Evolutionary conservation across 495 filamentous ascomycete species (phyloP).

Genomic region (Margaritispora aquatica): DNA sequence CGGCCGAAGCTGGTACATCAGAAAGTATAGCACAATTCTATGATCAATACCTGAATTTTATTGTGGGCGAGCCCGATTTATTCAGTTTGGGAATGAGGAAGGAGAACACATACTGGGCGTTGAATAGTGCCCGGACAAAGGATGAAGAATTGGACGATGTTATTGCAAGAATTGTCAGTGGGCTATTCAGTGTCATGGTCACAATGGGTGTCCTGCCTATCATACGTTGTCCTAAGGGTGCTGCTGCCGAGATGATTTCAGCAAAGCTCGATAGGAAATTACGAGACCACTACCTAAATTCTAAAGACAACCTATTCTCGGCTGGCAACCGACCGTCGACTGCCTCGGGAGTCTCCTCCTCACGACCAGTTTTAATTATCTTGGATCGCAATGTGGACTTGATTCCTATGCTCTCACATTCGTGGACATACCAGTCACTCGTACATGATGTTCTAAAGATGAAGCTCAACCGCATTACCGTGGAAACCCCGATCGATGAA

Average conservation of each 20-base stretch:
- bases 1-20: slow-evolving; percentile 73
- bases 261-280: slow-evolving; percentile 92
- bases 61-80: slow-evolving; percentile 90
- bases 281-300: slow-evolving; percentile 93
- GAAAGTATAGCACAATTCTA: slow-evolving; percentile 89
- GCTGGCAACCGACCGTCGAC: slow-evolving; percentile 40
- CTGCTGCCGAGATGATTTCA: slow-evolving; percentile 90
- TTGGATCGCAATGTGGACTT: slow-evolving; percentile 94
- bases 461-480: slow-evolving; percentile 93
- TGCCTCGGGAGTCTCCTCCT: slow-evolving; percentile 49
- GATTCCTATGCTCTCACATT: slow-evolving; percentile 98
- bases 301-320: slow-evolving; percentile 87
- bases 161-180: slow-evolving; percentile 87
- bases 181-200: slow-evolving; percentile 91
- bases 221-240: slow-evolving; percentile 85
- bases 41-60: slow-evolving; percentile 97
- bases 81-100: slow-evolving; percentile 92
- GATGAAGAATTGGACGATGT: slow-evolving; percentile 84
- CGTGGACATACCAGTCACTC: slow-evolving; percentile 97
- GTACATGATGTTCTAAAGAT: slow-evolving; percentile 92
- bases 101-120: slow-evolving; percentile 76
- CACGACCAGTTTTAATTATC: slow-evolving; percentile 79
- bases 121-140: slow-evolving; percentile 87
- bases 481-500: slow-evolving; percentile 76
- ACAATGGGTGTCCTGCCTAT: slow-evolving; percentile 97